These are phyloP conservation scores for Stereum hirsutum DNA, from an alignment of 1,284 basidiomycete species.

Conservation along the genomic window DNA sequence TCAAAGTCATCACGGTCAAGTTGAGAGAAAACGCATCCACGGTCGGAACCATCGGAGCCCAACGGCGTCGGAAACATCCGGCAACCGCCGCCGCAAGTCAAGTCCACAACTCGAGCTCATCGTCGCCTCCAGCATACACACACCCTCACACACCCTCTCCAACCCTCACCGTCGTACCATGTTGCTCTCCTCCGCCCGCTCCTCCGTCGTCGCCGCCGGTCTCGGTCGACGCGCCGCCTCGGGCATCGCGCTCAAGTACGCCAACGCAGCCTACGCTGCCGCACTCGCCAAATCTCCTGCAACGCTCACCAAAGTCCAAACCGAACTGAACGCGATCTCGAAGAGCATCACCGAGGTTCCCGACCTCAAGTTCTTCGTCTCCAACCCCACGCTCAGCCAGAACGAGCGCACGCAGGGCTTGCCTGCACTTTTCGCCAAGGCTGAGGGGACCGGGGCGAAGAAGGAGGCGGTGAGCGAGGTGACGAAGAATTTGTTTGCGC, in stretches of 20 bases:
- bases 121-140: too few species aligned
- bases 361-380: constrained; percentile 64
- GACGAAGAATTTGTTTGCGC: constrained; percentile 87
- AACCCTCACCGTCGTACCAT: constrained; percentile 6
- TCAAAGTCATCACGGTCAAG: too few species aligned
- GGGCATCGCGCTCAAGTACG: constrained; percentile 83
- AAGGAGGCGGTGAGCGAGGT: constrained; percentile 75
- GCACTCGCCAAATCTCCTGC: constrained; percentile 82
- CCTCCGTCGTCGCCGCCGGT: constrained; percentile 17
- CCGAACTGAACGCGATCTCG: constrained; percentile 70
- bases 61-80: too few species aligned
- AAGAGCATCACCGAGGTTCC: constrained; percentile 56
- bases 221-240: constrained; percentile 62
- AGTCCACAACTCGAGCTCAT: too few species aligned
- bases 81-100: too few species aligned
- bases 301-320: constrained; percentile 72
- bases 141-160: too few species aligned
- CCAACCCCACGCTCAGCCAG: constrained; percentile 84
- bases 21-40: too few species aligned
- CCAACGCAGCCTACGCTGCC: constrained; percentile 88
- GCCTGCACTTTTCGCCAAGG: constrained; percentile 51
- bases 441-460: constrained; percentile 47
- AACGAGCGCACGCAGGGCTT: constrained; percentile 72
- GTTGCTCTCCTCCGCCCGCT: constrained; percentile 13
- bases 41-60: too few species aligned